phyloP scores from a whole-genome alignment of 768 basidiomycete genomes.

The Tricholoma hemisulphureum region DNA sequence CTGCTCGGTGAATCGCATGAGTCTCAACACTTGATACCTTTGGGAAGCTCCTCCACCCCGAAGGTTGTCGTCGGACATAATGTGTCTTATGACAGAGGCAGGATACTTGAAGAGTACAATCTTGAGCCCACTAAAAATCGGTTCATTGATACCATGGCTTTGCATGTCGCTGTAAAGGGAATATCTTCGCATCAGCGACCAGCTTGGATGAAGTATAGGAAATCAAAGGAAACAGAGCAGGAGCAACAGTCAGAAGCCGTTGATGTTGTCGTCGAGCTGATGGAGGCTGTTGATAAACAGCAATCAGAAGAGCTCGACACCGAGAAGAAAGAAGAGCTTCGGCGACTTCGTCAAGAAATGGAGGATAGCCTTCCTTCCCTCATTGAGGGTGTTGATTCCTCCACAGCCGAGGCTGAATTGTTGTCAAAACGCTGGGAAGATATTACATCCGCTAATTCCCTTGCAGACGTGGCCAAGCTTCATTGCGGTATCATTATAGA shows the following conservation, averaged over 20 bases:
- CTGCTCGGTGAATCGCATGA: constrained; percentile 58
- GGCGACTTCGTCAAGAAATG: constrained; percentile 36
- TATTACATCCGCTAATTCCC: constrained; percentile 86
- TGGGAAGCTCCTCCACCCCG: constrained; percentile 54
- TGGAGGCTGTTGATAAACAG: constrained; percentile 45
- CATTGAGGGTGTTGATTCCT: constrained; percentile 21
- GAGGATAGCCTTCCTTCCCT: constrained; percentile 34
- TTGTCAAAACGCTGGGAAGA: constrained; percentile 81
- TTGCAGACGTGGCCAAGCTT: constrained; percentile 87
- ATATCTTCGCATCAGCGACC: constrained; percentile 95
- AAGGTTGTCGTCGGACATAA: constrained; percentile 90
- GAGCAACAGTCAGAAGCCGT: constrained; percentile 63
- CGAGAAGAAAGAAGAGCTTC: constrained; percentile 43
- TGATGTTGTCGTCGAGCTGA: constrained; percentile 48
- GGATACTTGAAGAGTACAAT: constrained; percentile 81
- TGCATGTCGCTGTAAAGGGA: constrained; percentile 91
- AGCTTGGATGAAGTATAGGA: constrained; percentile 85
- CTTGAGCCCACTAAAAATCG: constrained; percentile 65
- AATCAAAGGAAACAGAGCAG: constrained; percentile 55
- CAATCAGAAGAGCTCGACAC: constrained; percentile 46
- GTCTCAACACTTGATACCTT: constrained; percentile 69
- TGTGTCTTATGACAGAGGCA: constrained; percentile 87
- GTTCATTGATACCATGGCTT: constrained; percentile 91
- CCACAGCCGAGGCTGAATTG: constrained; percentile 36
- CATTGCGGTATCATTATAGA: constrained; percentile 82